Evolutionary conservation across 2,329 filamentous ascomycete genomes (phyloP).

Genomic region (Chrysoporthe cubensis): DNA sequence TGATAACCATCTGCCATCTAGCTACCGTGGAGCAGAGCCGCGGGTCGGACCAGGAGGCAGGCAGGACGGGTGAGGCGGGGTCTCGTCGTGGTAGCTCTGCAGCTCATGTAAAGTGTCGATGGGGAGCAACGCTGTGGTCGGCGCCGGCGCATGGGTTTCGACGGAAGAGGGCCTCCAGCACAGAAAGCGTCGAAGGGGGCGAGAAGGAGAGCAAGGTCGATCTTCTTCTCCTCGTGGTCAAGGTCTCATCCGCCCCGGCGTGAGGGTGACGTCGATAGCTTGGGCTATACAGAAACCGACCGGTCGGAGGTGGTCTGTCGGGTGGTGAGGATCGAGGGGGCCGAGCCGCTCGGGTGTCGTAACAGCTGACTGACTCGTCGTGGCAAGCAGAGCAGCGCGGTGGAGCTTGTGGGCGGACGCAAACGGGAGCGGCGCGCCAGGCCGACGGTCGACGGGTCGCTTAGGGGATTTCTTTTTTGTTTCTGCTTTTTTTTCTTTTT

Average conservation of each 20-base stretch:
- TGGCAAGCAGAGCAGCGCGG: constrained; percentile 25
- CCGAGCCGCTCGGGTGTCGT: constrained; percentile 14
- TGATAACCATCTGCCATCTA: constrained; percentile 74
- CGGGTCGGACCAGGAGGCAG: constrained; percentile 12
- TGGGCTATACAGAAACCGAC: not conserved
- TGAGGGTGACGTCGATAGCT: not conserved
- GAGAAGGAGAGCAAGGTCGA: constrained; percentile 17
- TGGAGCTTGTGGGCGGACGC: constrained; percentile 9
- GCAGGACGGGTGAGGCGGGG: constrained; percentile 13
- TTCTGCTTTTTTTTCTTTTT: constrained; percentile 14
- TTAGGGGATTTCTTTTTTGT: constrained; percentile 14
- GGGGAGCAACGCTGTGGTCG: constrained; percentile 31
- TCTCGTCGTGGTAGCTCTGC: constrained; percentile 34
- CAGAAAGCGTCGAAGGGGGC: constrained; percentile 29
- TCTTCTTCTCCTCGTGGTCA: constrained; percentile 19
- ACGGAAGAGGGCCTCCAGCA: constrained; percentile 32
- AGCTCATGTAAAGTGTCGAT: constrained; percentile 36
- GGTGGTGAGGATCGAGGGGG: not conserved
- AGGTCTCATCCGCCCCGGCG: constrained; percentile 9
- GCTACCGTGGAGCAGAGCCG: constrained; percentile 40
- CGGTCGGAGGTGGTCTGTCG: constrained; percentile 19
- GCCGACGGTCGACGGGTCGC: constrained; percentile 14
- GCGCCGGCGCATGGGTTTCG: constrained; percentile 39
- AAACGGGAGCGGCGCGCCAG: constrained; percentile 14
- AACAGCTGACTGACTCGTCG: constrained; percentile 27